Base-by-base conservation (phyloP, 1,139 yeast genomes). In the Pichia sp. region DNA sequence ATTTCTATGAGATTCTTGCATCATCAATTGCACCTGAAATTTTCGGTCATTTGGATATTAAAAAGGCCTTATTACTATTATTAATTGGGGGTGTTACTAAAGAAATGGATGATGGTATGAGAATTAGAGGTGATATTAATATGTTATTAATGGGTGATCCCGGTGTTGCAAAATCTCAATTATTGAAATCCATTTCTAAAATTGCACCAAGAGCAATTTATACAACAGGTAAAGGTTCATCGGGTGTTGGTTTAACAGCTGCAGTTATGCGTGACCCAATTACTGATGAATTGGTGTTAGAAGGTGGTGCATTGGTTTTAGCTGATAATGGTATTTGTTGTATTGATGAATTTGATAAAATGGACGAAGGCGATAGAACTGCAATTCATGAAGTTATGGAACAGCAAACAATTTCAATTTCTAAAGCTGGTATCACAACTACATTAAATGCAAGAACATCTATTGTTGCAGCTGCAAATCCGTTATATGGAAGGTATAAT, bases 381-480 rank as follows among this genome's bases (percentile, higher is more conserved):
- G 98, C 99, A 5, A 95, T 95, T 66, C 99, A 93, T 70, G 99
- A 93, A 75, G 99, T 95, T 45, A 95, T 95, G 99, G 99, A 95
- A 73, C 99, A 95, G 69, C 99, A 95, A 71, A 95, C 99, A 2
- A 93, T 95, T 57, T 88, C 96, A 33, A 95, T 95, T 56, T 87
- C 98, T 46, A 95, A 95, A 70, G 99, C 99, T 3, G 99, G 99
- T 60, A 93, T 95, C 61, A 88, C 95, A 59, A 95, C 99, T 9
- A 90, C 98, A 0, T 75, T 95, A 60, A 95, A 95, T 68, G 99
- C 99, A 14, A 80, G 99, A 69, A 82, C 99, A 0, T 90, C 98
- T 1, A 88, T 95, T 56, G 72, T 95, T 58, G 99, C 99, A 0
- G 99, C 99, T 38, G 99, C 99, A 9, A 95, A 95, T 72, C 99